Evolutionary conservation across 2,329 filamentous ascomycete genomes (phyloP).

Genomic region (Knufia fluminis): DNA sequence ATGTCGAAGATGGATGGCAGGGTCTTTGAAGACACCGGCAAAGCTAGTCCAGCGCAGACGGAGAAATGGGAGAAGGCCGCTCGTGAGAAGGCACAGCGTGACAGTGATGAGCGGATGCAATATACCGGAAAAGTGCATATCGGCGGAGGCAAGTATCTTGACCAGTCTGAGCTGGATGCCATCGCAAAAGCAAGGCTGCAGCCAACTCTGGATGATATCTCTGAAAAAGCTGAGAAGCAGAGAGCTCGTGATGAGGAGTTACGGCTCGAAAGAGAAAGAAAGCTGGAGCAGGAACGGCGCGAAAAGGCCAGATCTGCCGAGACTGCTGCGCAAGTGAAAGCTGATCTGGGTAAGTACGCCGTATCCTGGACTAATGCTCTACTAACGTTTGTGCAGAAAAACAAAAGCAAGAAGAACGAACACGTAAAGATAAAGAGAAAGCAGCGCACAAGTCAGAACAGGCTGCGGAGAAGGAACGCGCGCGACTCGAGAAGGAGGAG

Average conservation of each 20-base stretch:
- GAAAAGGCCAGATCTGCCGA: constrained; percentile 33
- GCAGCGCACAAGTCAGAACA: constrained; percentile 11
- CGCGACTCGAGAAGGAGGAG: constrained; percentile 16
- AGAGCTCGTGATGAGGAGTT: constrained; percentile 56
- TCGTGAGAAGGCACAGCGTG: constrained; percentile 56
- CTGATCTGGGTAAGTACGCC: constrained; percentile 33
- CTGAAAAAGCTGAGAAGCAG: constrained; percentile 64
- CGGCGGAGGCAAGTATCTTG: constrained; percentile 72
- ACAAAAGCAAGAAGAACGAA: constrained; percentile 19
- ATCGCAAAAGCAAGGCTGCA: constrained; percentile 70
- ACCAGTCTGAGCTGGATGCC: constrained; percentile 65
- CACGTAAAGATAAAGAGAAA: constrained; percentile 20
- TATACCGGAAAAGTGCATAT: constrained; percentile 56
- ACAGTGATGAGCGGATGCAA: constrained; percentile 51
- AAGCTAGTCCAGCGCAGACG: constrained; percentile 50
- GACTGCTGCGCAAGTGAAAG: constrained; percentile 29
- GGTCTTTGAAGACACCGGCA: constrained; percentile 15
- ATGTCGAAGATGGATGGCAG: constrained; percentile 70
- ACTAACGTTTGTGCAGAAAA: constrained; percentile 14
- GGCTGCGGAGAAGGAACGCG: constrained; percentile 10
- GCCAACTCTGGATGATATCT: constrained; percentile 77
- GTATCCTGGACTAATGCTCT: neutral
- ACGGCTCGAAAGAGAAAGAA: constrained; percentile 55
- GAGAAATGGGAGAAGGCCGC: constrained; percentile 75
- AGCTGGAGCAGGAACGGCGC: constrained; percentile 48